Base-by-base conservation (phyloP, 2,329 filamentous ascomycete species). In the Diaporthe velutina region DNA sequence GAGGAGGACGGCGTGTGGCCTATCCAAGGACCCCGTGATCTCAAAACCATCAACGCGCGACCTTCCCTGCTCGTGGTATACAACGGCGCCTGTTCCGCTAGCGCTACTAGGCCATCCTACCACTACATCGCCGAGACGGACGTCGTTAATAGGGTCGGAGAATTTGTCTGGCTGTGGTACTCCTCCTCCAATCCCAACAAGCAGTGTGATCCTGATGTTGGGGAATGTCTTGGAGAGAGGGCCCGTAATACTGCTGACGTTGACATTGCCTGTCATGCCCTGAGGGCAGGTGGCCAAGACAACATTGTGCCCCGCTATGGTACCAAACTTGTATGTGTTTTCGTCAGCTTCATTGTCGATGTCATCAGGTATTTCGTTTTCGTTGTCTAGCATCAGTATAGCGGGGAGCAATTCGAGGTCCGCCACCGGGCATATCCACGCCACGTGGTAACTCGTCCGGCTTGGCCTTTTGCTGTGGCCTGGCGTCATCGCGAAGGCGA, bases 41-140 rank as follows among this genome's bases (percentile, higher is more conserved):
- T 60, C 22, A n/a, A 60, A 60, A 1, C 50, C 45, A 17, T 45
- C 19, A 6, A 40, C 30, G 13, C 54, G 17, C 6, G 57, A 30
- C n/a, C 55, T 71, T 30, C 74, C 74, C 1, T 28, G 66, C 72
- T 88, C 50, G 74, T 83, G 25, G 60, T 83, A 15, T 74, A 79
- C 54, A 57, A 78, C 22, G 30, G 73, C 15, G 80, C 81, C 25
- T 64, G 76, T n/a, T 19, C 77, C 8, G 71, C 84, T 12, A 60
- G 80, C 8, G 2, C n/a, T 13, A 12, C 5, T 40, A 68, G 75
- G 45, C 45, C 77, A 2, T 19, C 77, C 35, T 19, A 73, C 4
- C 66, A 78, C 17, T 52, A 77, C 13, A 61, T 80, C 68, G 5
- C 76, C 12, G 2, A 74, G 30, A 71, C 52, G 42, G 22, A 72